These are phyloP conservation scores for Xylariaceae sp. DNA, from an alignment of 2,329 filamentous ascomycete species.

Conservation along the genomic window DNA sequence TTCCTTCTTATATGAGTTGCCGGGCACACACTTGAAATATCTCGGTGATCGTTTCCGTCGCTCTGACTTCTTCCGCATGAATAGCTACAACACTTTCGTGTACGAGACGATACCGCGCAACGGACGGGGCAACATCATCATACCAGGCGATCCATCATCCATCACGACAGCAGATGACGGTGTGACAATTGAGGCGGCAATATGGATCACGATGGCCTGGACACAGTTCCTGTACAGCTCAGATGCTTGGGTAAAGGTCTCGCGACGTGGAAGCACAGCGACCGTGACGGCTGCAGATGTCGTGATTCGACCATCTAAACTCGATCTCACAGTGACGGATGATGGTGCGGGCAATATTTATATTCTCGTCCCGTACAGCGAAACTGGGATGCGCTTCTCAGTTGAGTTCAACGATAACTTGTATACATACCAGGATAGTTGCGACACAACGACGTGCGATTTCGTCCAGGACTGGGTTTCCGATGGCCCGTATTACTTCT, in stretches of 20 bases:
- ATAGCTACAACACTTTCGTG: conserved; percentile 9
- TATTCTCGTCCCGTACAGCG: not conserved
- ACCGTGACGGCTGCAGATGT: conserved; percentile 7
- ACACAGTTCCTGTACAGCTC: conserved; percentile 6
- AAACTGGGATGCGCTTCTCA: conserved; percentile 1
- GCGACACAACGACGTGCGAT: conserved; percentile 1
- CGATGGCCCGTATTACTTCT: conserved; percentile 2
- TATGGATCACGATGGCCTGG: conserved; percentile 10
- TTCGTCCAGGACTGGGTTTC: conserved; percentile 7
- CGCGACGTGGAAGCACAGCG: conserved; percentile 4
- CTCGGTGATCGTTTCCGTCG: not conserved
- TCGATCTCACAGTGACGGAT: not conserved
- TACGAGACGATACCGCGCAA: conserved; percentile 11
- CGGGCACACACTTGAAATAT: too few species aligned
- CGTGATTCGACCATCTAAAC: not conserved
- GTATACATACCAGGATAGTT: conserved; percentile 8
- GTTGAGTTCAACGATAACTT: conserved; percentile 7
- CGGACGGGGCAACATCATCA: conserved; percentile 7
- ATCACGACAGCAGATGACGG: conserved; percentile 3
- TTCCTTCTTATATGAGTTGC: too few species aligned
- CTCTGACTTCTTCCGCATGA: not conserved
- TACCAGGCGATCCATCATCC: conserved; percentile 3
- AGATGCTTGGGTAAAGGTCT: conserved; percentile 7
- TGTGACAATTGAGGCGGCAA: conserved; percentile 2
- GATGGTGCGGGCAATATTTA: not conserved